Evolutionary conservation across 176 grass and related monocot species (phyloP), one percentile per base, ranked within the genome.

Genomic region (Carex littledalei): DNA sequence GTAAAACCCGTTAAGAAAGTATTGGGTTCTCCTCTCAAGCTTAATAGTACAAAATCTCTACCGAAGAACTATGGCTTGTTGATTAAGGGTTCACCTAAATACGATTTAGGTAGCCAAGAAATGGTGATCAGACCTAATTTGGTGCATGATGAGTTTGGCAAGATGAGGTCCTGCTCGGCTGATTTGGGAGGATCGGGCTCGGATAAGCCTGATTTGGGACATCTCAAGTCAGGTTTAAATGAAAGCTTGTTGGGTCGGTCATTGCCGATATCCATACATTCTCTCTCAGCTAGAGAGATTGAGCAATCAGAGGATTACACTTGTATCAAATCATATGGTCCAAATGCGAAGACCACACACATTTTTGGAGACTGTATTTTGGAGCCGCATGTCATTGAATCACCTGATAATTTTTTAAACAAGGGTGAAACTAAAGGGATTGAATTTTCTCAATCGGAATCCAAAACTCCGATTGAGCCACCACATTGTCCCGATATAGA

Each of bases 251-350:
- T 86, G 60, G 65, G 79, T 50, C 63, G 90, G 1, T 96, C 97
- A 0, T 85, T 96, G 43, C 93, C 91, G n/a, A 62, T 88, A 50
- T 94, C 91, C 68, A 14, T 92, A 55, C 26, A 86, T 49, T 91
- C 91, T 11, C 86, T 98, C 15, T 94, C 95, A 2, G 92, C 91
- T 13, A 98, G 88, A 53, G 97, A 92, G 84, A 95, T 99, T 18
- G 97, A 96, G 86, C 93, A 94, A 81, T 99, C 97, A 83, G 97
- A 99, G 87, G 97, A 99, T 82, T 99, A 99, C 79, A 99, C 97
- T 4, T 86, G 97, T 90, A 92, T 99, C 76, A 99, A 91, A 32
- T 90, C 97, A 15, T 92, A 94, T 8, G 93, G 97, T 18, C 89
- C 93, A 5, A 99, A 99, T 79, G 91, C 97, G 17, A 96, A 92